Conservation (phyloP, 306 rosid species). For the Vigna angularis region DNA sequence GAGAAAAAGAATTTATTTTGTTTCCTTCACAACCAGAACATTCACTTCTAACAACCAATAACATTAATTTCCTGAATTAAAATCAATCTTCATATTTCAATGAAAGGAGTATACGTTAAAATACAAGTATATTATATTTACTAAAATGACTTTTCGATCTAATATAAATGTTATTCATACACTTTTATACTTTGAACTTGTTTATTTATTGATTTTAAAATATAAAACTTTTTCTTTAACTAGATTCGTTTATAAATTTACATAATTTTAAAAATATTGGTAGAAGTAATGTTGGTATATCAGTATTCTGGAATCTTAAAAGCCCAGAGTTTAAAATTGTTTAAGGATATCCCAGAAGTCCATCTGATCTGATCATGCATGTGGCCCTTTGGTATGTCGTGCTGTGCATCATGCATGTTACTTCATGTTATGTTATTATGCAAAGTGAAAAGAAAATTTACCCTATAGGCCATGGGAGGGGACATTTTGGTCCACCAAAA, state of each 20-base stretch:
- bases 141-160: not conserved
- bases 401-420: constrained; percentile 40
- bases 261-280: not conserved
- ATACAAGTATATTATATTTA: not conserved
- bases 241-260: not conserved
- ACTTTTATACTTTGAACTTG: too few species aligned
- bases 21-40: constrained; percentile 11
- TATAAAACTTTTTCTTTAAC: not conserved
- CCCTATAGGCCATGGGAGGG: not conserved
- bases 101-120: not conserved
- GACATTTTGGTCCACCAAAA: constrained; percentile 36
- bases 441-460: not conserved
- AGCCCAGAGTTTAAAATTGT: not conserved
- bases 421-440: not conserved
- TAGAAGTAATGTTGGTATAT: not conserved
- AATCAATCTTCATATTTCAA: not conserved
- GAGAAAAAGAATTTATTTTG: constrained; percentile 18
- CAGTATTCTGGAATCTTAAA: not conserved
- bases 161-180: not conserved
- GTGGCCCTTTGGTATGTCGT: constrained; percentile 32
- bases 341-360: constrained; percentile 8
- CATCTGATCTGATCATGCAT: constrained; percentile 31
- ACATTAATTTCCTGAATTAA: not conserved
- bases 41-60: not conserved
- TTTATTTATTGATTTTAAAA: too few species aligned